Conservation (phyloP, 1,284 basidiomycete species). For the Tilletia indica region DNA sequence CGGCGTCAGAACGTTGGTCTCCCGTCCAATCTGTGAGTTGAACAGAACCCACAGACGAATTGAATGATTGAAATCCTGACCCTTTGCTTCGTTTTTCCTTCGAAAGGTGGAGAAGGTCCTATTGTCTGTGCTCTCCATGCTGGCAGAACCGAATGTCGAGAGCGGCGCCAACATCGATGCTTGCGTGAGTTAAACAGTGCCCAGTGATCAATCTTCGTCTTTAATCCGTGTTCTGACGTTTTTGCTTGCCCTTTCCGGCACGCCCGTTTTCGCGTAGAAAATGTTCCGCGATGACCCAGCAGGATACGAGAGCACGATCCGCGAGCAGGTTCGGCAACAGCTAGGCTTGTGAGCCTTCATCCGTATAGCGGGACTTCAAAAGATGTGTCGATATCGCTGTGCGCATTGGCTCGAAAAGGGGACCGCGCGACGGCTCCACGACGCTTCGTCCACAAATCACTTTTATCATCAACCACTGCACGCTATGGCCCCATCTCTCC, state of each 20-base stretch:
- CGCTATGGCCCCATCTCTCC: too few relatives aligned
- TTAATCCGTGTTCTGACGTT: too few relatives aligned
- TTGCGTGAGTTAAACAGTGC: slow-evolving; percentile 50
- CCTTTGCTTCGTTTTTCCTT: background rate
- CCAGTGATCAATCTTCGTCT: background rate
- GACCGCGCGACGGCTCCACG: too few relatives aligned
- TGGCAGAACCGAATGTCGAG: slow-evolving; percentile 99
- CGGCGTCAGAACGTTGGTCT: slow-evolving; percentile 94
- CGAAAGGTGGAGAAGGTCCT: slow-evolving; percentile 78
- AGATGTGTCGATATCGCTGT: too few relatives aligned
- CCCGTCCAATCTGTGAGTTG: slow-evolving; percentile 73
- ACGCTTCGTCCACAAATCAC: too few relatives aligned
- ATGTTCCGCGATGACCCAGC: slow-evolving; percentile 51
- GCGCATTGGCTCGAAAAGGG: too few relatives aligned
- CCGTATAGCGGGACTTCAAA: too few relatives aligned
- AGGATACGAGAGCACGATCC: slow-evolving; percentile 51
- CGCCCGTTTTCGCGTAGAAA: slow-evolving; percentile 33
- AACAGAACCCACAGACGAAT: background rate
- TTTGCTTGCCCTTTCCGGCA: background rate
- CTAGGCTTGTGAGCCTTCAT: slow-evolving; percentile 38
- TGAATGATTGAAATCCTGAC: background rate
- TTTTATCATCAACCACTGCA: too few relatives aligned
- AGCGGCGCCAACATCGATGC: slow-evolving; percentile 92
- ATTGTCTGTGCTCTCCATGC: slow-evolving; percentile 92
- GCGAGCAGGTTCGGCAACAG: slow-evolving; percentile 48